Evolutionary conservation across 2,329 filamentous ascomycete genomes (phyloP).

Genomic region (Botrytis medusae): DNA sequence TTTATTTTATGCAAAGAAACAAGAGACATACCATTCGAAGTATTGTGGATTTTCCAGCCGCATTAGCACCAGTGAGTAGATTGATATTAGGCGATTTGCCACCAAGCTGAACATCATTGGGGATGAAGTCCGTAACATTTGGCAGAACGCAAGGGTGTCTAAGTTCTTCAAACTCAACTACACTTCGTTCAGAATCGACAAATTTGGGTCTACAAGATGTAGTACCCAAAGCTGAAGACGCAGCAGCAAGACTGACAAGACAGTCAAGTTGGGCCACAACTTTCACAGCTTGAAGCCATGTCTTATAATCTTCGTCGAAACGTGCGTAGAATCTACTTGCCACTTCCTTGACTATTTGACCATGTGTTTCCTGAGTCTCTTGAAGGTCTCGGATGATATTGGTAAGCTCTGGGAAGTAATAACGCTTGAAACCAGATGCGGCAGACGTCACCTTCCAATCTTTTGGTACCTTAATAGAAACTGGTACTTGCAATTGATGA

Average conservation of each 20-base stretch:
- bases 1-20: not conserved
- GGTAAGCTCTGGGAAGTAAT: slow-evolving; percentile 85
- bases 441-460: slow-evolving; percentile 96
- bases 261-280: slow-evolving; percentile 93
- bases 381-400: slow-evolving; percentile 82
- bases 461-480: slow-evolving; percentile 76
- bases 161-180: slow-evolving; percentile 89
- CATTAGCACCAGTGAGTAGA: slow-evolving; percentile 91
- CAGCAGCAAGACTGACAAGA: slow-evolving; percentile 86
- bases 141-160: slow-evolving; percentile 94
- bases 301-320: slow-evolving; percentile 83
- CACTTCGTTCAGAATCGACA: slow-evolving; percentile 77
- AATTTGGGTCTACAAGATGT: slow-evolving; percentile 90
- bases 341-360: slow-evolving; percentile 86
- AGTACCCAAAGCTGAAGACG: slow-evolving; percentile 78
- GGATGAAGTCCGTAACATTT: slow-evolving; percentile 90
- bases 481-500: slow-evolving; percentile 91
- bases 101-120: slow-evolving; percentile 87
- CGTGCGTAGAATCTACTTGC: slow-evolving; percentile 78
- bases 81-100: slow-evolving; percentile 81
- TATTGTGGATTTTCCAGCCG: slow-evolving; percentile 94
- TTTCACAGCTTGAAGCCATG: slow-evolving; percentile 86
- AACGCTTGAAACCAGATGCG: slow-evolving; percentile 85
- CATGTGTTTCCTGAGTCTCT: slow-evolving; percentile 91
- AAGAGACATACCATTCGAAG: slow-evolving; percentile 74